phyloP scores from a whole-genome alignment of 2,329 filamentous ascomycete genomes.

The Beauveria sp. region DNA sequence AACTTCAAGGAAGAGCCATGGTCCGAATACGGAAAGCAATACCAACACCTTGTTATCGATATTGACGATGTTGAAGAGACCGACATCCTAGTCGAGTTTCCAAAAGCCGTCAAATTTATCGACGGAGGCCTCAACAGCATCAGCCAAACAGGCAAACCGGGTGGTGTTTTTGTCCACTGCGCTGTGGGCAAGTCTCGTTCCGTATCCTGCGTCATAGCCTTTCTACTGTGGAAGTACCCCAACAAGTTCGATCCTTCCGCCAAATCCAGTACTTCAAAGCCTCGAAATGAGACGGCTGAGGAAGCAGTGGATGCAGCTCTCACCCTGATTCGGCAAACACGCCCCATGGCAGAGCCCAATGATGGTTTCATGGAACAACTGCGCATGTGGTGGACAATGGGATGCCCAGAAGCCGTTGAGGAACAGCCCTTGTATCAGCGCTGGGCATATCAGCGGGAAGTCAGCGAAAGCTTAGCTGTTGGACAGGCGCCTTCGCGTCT shows the following conservation, averaged over 20 bases:
- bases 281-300: conserved; percentile 28
- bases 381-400: conserved; percentile 80
- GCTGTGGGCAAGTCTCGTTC: conserved; percentile 96
- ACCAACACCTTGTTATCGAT: conserved; percentile 69
- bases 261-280: conserved; percentile 20
- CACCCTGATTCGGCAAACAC: conserved; percentile 57
- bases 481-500: conserved; percentile 77
- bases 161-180: conserved; percentile 57
- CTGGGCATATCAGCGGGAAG: conserved; percentile 49
- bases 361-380: conserved; percentile 86
- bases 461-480: conserved; percentile 54
- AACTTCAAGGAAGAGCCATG: conserved; percentile 42
- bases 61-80: conserved; percentile 88
- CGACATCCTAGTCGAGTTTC: conserved; percentile 75
- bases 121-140: conserved; percentile 53
- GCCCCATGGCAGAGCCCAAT: conserved; percentile 82
- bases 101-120: conserved; percentile 74
- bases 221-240: conserved; percentile 64
- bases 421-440: conserved; percentile 72
- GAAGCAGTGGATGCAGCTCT: conserved; percentile 56
- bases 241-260: conserved; percentile 39
- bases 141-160: conserved; percentile 15
- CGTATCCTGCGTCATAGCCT: conserved; percentile 75
- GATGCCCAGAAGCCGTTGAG: conserved; percentile 60
- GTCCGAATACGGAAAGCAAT: conserved; percentile 46